Evolutionary conservation across 495 filamentous ascomycete species (phyloP).

Genomic region (Trichoderma gamsii): DNA sequence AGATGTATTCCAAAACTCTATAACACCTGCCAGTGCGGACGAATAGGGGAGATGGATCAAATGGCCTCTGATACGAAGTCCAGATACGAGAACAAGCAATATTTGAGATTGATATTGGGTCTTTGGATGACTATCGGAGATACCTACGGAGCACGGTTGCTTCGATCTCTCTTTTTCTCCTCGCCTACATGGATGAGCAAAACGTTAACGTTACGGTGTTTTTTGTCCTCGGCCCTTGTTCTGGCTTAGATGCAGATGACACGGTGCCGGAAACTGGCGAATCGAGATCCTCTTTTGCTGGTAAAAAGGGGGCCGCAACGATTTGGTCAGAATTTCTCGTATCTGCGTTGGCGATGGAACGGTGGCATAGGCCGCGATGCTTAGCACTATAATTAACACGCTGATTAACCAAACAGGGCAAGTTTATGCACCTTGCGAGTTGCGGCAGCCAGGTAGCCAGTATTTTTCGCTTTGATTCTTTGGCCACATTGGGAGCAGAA

Average conservation of each 20-base stretch:
- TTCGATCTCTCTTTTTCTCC: background rate
- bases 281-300: conserved; percentile 2
- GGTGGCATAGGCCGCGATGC: background rate
- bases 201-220: background rate
- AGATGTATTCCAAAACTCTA: background rate
- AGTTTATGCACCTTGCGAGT: background rate
- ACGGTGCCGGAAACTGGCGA: conserved; percentile 1
- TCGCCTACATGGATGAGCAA: background rate
- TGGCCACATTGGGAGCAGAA: too few species aligned
- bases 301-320: conserved; percentile 6
- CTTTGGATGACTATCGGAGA: too few species aligned
- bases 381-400: background rate
- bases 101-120: too few species aligned
- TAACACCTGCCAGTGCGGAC: too few species aligned
- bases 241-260: background rate
- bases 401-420: conserved; percentile 6
- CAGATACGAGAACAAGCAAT: too few species aligned
- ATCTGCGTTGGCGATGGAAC: background rate
- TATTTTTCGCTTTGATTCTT: background rate
- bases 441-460: background rate
- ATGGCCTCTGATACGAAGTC: too few species aligned
- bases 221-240: background rate
- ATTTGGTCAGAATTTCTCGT: background rate
- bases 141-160: too few species aligned
- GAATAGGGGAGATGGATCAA: too few species aligned